Evolutionary conservation across 1,284 basidiomycete species (phyloP), one percentile per base, ranked within the genome.

Genomic region (Fomitiporia mediterranea): DNA sequence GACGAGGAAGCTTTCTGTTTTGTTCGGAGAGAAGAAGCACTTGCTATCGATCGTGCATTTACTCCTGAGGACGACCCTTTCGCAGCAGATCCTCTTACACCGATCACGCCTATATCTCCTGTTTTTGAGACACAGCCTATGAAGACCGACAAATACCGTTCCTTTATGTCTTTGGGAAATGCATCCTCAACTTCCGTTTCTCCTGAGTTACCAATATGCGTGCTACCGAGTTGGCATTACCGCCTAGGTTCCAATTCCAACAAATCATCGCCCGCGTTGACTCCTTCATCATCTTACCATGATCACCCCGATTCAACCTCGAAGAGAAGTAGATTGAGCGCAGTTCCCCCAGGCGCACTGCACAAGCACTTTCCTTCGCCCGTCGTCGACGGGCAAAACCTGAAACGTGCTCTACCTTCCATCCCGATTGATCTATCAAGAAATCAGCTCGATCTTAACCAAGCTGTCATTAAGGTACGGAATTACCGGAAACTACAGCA

Each of bases 31-130:
- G 35, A 38, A 34, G 30, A 50, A 30, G 54, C 34, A 25, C 48
- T 56, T 23, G 28, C 40, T n/a, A 28, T 56, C 21, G 48, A 56
- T 25, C 50, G 44, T 3, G 40, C 42, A 9, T 51, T 59, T 27
- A 53, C 53, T 23, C 53, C 52, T 30, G 53, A 59, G 11, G 53
- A 59, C 28, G 57, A 59, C 25, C 57, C 57, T 2, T 59, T 59
- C 39, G 57, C 57, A 9, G 53, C 56, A 28, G 51, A 43, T 30
- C 56, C 56, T 17, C 40, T 38, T 19, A 57, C 50, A 2, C 40
- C 52, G 8, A 28, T 43, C 15, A 54, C 56, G 21, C 56, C 56
- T 39, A 7, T 51, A 8, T 43, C 25, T 34, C 52, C 52, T 6
- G 25, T 23, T 4, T 39, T 40, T n/a, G 37, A 30, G 13, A 21